Evolutionary conservation across 2,329 filamentous ascomycete genomes (phyloP).

Genomic region (Chaetomiaceae sp.): DNA sequence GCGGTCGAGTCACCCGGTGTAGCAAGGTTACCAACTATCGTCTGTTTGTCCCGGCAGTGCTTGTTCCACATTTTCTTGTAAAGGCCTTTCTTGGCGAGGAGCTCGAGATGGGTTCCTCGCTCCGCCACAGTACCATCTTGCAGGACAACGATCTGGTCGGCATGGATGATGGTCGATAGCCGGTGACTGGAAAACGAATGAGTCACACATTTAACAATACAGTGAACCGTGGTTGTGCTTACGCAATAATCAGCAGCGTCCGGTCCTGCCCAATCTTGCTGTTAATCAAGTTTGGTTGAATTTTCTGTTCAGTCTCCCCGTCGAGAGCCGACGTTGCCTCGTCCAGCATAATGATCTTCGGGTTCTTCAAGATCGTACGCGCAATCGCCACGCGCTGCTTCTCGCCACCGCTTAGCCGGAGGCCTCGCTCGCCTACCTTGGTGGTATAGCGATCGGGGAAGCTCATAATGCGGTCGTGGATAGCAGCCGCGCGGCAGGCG

Average conservation of each 20-base stretch:
- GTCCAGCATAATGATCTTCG: conserved; percentile 64
- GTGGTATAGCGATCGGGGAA: conserved; percentile 49
- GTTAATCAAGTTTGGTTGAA: conserved; percentile 62
- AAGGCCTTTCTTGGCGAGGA: conserved; percentile 62
- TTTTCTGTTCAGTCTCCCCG: conserved; percentile 52
- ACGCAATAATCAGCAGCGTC: conserved; percentile 92
- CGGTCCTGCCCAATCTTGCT: conserved; percentile 66
- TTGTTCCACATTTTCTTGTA: conserved; percentile 87
- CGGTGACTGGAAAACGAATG: conserved; percentile 53
- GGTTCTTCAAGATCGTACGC: conserved; percentile 61
- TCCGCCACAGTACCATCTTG: conserved; percentile 72
- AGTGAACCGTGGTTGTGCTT: conserved; percentile 43
- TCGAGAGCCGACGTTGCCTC: conserved; percentile 67
- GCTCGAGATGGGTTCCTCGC: conserved; percentile 69
- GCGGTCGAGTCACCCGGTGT: no score
- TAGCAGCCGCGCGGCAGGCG: conserved; percentile 47
- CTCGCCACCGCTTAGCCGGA: conserved; percentile 54
- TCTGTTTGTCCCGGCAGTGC: conserved; percentile 73
- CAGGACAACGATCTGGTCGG: conserved; percentile 77
- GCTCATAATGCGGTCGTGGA: conserved; percentile 48
- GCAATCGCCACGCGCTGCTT: conserved; percentile 55
- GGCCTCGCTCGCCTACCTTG: conserved; percentile 46
- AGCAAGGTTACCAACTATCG: no score
- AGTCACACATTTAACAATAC: conserved; percentile 17
- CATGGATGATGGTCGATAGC: conserved; percentile 76